Evolutionary conservation across 2,329 filamentous ascomycete genomes (phyloP).

Genomic region (Huntiella abstrusa): DNA sequence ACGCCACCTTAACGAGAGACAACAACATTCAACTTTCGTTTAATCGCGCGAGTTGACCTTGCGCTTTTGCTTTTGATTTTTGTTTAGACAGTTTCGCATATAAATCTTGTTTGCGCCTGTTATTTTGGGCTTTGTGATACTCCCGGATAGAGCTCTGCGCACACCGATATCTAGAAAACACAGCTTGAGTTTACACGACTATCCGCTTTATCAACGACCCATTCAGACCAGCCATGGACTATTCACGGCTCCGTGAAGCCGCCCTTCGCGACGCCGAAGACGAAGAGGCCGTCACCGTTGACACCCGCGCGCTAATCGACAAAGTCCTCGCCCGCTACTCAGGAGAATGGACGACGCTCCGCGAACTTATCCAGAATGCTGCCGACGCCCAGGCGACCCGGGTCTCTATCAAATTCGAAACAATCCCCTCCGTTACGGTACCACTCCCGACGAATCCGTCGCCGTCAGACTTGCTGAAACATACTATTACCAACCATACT

Average conservation of each 20-base stretch:
- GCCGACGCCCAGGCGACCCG: slow-evolving; percentile 84
- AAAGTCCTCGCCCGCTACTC: slow-evolving; percentile 94
- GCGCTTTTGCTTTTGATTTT: too few relatives aligned
- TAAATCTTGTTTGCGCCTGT: too few relatives aligned
- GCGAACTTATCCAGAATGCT: slow-evolving; percentile 96
- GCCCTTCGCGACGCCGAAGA: slow-evolving; percentile 73
- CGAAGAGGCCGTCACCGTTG: slow-evolving; percentile 94
- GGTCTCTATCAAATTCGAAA: slow-evolving; percentile 85
- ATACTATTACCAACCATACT: slow-evolving; percentile 70
- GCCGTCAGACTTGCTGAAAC: slow-evolving; percentile 56
- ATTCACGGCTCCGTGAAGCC: slow-evolving; percentile 61
- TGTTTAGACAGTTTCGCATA: too few relatives aligned
- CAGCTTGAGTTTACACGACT: too few relatives aligned
- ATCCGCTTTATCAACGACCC: too few relatives aligned
- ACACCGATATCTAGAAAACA: too few relatives aligned
- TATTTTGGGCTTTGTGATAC: too few relatives aligned
- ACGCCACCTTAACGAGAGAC: too few relatives aligned
- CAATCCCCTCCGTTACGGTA: slow-evolving; percentile 60
- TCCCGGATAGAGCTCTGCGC: too few relatives aligned
- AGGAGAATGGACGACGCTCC: slow-evolving; percentile 76
- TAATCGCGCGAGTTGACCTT: too few relatives aligned
- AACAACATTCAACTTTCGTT: too few relatives aligned
- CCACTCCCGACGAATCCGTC: slow-evolving; percentile 49
- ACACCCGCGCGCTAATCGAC: slow-evolving; percentile 89
- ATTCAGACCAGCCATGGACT: slow-evolving; percentile 39